Conservation (phyloP, 2,329 filamentous ascomycete genomes). For the Lasiodiplodia hormozganensis region DNA sequence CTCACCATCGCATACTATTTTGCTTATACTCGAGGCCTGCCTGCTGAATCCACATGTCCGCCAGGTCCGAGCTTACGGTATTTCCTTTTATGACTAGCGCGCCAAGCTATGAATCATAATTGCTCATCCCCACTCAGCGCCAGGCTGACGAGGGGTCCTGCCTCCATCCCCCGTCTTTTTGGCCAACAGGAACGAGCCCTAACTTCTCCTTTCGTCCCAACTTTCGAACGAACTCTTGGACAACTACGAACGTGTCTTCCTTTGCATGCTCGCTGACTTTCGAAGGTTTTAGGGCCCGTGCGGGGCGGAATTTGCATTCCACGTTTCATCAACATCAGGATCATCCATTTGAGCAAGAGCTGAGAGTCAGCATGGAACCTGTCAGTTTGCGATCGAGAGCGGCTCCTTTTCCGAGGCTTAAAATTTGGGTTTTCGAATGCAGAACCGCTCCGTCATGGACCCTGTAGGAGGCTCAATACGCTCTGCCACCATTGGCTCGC, state of each 20-base stretch:
- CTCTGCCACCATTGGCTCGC: not conserved
- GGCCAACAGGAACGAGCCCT: not conserved
- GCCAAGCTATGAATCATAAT: conserved; percentile 22
- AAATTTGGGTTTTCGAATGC: not conserved
- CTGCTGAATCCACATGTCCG: not conserved
- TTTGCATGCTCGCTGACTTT: not conserved
- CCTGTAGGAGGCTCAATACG: not conserved
- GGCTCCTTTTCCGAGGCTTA: not conserved
- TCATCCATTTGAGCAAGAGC: not conserved
- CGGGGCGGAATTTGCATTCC: not conserved
- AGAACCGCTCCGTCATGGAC: not conserved
- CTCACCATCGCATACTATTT: not conserved
- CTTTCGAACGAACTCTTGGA: not conserved
- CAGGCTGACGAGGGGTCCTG: not conserved
- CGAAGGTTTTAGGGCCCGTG: not conserved
- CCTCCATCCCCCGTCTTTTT: not conserved
- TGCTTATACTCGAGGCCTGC: too few species aligned
- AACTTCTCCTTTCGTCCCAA: not conserved
- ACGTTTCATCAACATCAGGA: not conserved
- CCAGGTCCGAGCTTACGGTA: not conserved
- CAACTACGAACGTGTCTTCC: not conserved
- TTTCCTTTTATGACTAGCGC: not conserved
- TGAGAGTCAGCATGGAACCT: not conserved
- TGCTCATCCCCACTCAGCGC: conserved; percentile 4
- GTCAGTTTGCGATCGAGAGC: not conserved